Evolutionary conservation across 202 grass and related monocot genomes (phyloP).

Genomic region (Carex arenaria): DNA sequence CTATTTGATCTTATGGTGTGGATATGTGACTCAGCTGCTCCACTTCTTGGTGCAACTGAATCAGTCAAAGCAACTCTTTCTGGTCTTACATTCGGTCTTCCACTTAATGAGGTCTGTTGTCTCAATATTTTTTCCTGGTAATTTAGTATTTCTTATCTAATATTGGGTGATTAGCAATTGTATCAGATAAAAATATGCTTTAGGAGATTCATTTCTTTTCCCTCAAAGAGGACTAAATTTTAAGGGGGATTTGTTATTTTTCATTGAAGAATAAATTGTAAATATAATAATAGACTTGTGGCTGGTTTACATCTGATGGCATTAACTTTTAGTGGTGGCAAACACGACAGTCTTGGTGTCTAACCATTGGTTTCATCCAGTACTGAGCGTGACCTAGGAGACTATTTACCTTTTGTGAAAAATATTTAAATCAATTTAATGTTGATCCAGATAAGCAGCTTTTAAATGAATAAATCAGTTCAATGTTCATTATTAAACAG

Average conservation of each 20-base stretch:
- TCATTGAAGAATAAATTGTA: too few relatives aligned
- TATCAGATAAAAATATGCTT: background rate
- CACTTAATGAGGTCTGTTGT: constrained; percentile 57
- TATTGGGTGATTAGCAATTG: background rate
- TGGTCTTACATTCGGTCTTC: constrained; percentile 82
- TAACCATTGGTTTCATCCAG: background rate
- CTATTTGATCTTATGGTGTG: constrained; percentile 13
- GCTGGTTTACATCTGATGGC: background rate
- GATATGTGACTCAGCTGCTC: constrained; percentile 44
- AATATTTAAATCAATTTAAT: background rate
- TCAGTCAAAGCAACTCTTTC: constrained; percentile 59
- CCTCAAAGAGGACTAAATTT: background rate
- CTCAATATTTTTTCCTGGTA: background rate
- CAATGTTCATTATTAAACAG: background rate
- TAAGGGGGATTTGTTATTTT: background rate
- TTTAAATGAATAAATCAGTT: background rate
- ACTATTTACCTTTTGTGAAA: background rate
- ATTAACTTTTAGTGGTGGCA: background rate
- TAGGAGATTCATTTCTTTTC: background rate
- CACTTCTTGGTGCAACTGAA: constrained; percentile 84
- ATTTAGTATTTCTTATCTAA: background rate
- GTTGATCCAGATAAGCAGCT: background rate
- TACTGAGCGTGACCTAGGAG: background rate
- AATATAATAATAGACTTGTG: background rate
- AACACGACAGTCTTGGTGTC: background rate